Conservation (phyloP, 2,329 filamentous ascomycete species). For the Aspergillus ustus region DNA sequence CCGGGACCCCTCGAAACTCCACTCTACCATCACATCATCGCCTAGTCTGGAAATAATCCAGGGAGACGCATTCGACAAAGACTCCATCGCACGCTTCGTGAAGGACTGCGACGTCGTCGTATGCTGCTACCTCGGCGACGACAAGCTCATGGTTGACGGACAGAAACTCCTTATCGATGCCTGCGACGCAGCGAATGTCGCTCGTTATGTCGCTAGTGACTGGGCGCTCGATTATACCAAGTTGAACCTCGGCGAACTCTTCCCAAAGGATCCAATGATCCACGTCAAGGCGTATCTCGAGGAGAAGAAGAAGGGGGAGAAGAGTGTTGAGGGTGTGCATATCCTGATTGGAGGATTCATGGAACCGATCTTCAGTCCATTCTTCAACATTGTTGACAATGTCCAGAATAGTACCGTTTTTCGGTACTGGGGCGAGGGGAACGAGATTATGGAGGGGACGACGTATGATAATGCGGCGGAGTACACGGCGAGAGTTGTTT, state of each 20-base stretch:
- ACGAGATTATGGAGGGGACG: constrained; percentile 45
- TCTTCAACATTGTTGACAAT: constrained; percentile 33
- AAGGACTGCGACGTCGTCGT: constrained; percentile 42
- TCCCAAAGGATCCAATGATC: constrained; percentile 48
- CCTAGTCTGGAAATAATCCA: constrained; percentile 27
- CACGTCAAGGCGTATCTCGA: constrained; percentile 46
- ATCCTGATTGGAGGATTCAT: constrained; percentile 47
- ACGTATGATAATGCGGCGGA: constrained; percentile 45
- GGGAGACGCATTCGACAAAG: constrained; percentile 31
- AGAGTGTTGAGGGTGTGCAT: constrained; percentile 45
- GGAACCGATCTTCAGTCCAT: constrained; percentile 36
- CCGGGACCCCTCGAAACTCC: constrained; percentile 35
- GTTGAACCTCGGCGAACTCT: constrained; percentile 42
- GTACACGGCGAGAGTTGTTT: constrained; percentile 39
- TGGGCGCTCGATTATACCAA: constrained; percentile 48
- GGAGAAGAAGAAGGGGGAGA: constrained; percentile 40
- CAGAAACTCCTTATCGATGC: constrained; percentile 50
- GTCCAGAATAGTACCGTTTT: constrained; percentile 28
- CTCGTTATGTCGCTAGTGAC: constrained; percentile 49
- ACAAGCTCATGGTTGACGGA: constrained; percentile 46
- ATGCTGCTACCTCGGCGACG: constrained; percentile 48
- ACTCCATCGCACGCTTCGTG: constrained; percentile 32
- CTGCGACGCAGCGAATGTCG: constrained; percentile 37
- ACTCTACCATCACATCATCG: constrained; percentile 9
- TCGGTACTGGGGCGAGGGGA: constrained; percentile 42